Evolutionary conservation across 495 filamentous ascomycete species (phyloP).

Genomic region (Neurospora sp.): DNA sequence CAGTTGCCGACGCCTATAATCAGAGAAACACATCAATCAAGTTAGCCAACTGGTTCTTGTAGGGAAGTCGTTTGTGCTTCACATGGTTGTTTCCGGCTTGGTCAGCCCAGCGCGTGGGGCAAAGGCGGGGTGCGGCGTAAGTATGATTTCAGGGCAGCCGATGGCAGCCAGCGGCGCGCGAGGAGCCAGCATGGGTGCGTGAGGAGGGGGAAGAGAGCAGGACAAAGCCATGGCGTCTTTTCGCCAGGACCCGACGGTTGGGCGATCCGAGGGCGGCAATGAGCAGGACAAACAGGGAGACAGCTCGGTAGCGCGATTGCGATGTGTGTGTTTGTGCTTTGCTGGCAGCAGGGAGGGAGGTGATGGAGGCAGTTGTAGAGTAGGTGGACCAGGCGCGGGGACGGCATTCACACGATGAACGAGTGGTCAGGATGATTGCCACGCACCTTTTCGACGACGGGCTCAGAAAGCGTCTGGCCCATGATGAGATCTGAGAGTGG

Average conservation of each 20-base stretch:
- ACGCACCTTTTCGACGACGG: slow-evolving; percentile 95
- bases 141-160: not conserved
- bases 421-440: slow-evolving; percentile 3
- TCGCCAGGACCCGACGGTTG: not conserved
- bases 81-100: not conserved
- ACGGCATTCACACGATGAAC: not conserved
- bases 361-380: not conserved
- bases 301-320: not conserved
- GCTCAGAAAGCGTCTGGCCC: slow-evolving; percentile 99
- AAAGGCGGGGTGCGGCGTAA: not conserved
- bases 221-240: not conserved
- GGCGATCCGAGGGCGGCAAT: not conserved
- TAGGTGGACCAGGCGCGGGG: not conserved
- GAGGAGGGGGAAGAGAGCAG: not conserved
- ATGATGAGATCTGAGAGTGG: slow-evolving; percentile 40
- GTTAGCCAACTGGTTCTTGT: slow-evolving; percentile 4
- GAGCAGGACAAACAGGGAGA: not conserved
- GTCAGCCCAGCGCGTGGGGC: not conserved
- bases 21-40: slow-evolving; percentile 1
- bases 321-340: not conserved
- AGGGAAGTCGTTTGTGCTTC: not conserved
- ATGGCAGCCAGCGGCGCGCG: slow-evolving; percentile 8
- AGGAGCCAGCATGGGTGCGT: not conserved
- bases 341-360: not conserved
- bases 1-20: slow-evolving; percentile 68